phyloP scores from a whole-genome alignment of 371 early-diverging fungal species.

The Mortierella sp. region DNA sequence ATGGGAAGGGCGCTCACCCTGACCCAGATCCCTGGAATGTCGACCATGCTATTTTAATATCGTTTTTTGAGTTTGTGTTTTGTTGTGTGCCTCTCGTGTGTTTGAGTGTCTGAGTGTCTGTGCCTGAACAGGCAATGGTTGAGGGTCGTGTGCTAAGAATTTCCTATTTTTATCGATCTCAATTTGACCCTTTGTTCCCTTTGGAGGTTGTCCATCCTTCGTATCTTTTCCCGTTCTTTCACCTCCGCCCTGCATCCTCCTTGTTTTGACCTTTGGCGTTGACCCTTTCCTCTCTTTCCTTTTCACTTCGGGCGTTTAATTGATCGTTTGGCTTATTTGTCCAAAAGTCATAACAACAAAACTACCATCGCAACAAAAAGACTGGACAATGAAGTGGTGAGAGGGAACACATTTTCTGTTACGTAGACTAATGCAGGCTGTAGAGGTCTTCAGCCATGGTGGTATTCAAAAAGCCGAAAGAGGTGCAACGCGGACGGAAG shows the following conservation, averaged over 20 bases:
- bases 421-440: neutral
- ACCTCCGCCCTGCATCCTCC: too few relatives aligned
- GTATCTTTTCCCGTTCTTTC: too few relatives aligned
- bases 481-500: too few relatives aligned
- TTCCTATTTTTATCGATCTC: slow-evolving; percentile 17
- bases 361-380: too few relatives aligned
- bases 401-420: neutral
- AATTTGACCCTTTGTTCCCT: neutral
- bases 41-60: too few relatives aligned
- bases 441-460: too few relatives aligned
- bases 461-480: too few relatives aligned
- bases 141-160: neutral
- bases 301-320: neutral
- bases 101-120: neutral
- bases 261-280: too few relatives aligned
- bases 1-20: neutral
- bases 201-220: too few relatives aligned
- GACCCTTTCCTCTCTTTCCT: too few relatives aligned
- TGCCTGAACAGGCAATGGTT: slow-evolving; percentile 6
- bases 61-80: neutral
- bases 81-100: neutral
- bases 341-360: too few relatives aligned
- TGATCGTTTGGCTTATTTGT: too few relatives aligned
- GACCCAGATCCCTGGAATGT: neutral
- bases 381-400: neutral